Percentiles rank a stretch among this genome's conserved stretches.
phyloP scores from a whole-genome alignment of 2,329 filamentous ascomycete species.

The Zymoseptoria brevis region DNA sequence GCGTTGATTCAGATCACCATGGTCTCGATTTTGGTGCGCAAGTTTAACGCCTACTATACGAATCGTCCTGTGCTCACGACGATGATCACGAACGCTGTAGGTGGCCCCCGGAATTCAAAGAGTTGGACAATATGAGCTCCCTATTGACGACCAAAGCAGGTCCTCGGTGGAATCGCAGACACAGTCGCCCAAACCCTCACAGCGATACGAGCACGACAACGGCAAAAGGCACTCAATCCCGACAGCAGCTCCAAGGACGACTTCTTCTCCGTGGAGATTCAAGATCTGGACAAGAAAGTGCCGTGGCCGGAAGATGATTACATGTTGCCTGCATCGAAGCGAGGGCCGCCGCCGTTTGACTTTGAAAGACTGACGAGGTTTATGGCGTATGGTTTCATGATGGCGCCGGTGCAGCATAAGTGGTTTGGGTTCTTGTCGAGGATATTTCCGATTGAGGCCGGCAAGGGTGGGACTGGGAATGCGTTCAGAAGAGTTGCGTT shows the following conservation, averaged over 20 bases:
- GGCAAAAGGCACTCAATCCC: conserved; percentile 16
- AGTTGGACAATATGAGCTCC: no score
- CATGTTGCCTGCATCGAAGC: conserved; percentile 50
- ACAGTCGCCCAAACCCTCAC: conserved; percentile 93
- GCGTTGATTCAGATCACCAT: conserved; percentile 85
- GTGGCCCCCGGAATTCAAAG: conserved; percentile 16
- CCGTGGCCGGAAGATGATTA: conserved; percentile 58
- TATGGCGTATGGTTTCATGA: conserved; percentile 94
- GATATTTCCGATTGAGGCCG: conserved; percentile 66
- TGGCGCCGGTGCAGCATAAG: conserved; percentile 90
- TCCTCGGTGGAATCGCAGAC: conserved; percentile 91
- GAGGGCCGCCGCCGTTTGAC: conserved; percentile 75
- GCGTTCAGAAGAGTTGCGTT: conserved; percentile 85
- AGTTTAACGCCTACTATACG: conserved; percentile 92
- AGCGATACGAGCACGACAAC: conserved; percentile 58
- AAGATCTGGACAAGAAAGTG: conserved; percentile 76
- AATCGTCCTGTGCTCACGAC: conserved; percentile 94
- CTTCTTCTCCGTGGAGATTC: conserved; percentile 75
- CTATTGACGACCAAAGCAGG: conserved; percentile 32
- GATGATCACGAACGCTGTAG: conserved; percentile 94
- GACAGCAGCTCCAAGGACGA: conserved; percentile 53
- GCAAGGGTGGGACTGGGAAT: conserved; percentile 49
- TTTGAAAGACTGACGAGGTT: conserved; percentile 91
- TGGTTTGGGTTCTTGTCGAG: conserved; percentile 85
- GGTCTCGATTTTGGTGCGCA: conserved; percentile 69